These are phyloP conservation scores for Pyrrhoderma noxium DNA, from an alignment of 1,284 basidiomycete genomes.

Conservation along the genomic window DNA sequence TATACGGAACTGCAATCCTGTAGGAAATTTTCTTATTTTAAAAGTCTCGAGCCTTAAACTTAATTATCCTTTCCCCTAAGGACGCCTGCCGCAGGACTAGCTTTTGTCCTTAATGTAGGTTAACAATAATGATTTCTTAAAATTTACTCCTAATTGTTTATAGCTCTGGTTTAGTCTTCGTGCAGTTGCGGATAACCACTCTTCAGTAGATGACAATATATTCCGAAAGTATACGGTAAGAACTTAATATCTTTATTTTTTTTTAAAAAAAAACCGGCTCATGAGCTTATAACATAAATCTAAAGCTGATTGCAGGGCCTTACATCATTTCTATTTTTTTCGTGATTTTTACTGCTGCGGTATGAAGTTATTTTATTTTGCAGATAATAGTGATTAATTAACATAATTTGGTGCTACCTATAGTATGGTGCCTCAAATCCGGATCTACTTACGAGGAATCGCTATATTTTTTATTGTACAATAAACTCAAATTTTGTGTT, in stretches of 20 bases:
- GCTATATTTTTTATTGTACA: conserved; percentile 15
- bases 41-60: neutral
- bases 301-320: conserved; percentile 8
- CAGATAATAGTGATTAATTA: too few species aligned
- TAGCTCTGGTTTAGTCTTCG: conserved; percentile 14
- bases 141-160: neutral
- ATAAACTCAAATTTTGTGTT: conserved; percentile 13
- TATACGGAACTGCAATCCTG: conserved; percentile 12
- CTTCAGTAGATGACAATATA: neutral
- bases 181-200: neutral
- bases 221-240: neutral
- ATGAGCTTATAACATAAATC: too few species aligned
- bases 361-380: conserved; percentile 1
- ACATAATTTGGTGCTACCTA: too few species aligned
- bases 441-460: conserved; percentile 1
- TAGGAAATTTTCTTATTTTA: conserved; percentile 2
- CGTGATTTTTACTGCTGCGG: conserved; percentile 4
- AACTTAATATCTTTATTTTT: neutral
- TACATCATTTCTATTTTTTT: conserved; percentile 8
- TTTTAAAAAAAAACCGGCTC: too few species aligned
- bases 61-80: neutral
- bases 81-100: conserved; percentile 10
- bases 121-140: neutral
- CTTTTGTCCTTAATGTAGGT: conserved; percentile 9
- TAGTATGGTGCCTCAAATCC: conserved; percentile 7